Conservation (phyloP, 192 early-diverging fungal species). For the Piromyces sp. region DNA sequence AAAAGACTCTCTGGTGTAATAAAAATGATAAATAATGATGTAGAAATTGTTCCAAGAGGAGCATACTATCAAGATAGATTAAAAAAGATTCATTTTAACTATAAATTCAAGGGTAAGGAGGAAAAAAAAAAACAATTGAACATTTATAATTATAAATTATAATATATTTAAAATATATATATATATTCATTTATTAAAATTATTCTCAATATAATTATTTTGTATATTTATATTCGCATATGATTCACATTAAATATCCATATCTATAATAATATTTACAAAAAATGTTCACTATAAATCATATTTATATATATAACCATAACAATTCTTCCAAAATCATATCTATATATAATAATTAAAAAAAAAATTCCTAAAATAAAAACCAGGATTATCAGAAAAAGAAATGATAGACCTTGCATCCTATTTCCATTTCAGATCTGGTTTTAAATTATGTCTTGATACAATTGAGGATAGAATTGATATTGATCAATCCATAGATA, state of each 20-base stretch:
- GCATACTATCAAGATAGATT: slow-evolving; percentile 25
- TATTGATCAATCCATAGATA: slow-evolving; percentile 27
- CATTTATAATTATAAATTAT: too few species aligned
- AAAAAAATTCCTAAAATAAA: neutral
- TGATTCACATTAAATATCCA: too few species aligned
- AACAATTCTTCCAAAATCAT: too few species aligned
- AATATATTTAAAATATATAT: too few species aligned
- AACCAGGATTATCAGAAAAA: slow-evolving; percentile 14
- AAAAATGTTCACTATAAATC: too few species aligned
- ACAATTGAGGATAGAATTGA: slow-evolving; percentile 20
- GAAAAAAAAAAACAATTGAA: too few species aligned
- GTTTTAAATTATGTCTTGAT: slow-evolving; percentile 26
- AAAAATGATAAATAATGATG: slow-evolving; percentile 26
- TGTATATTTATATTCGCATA: neutral
- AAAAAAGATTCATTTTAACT: slow-evolving; percentile 16
- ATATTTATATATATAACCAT: too few species aligned
- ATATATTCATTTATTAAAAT: too few species aligned
- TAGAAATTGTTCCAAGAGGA: slow-evolving; percentile 29
- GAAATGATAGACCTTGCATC: slow-evolving; percentile 22
- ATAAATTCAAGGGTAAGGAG: slow-evolving; percentile 24
- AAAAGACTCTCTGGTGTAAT: slow-evolving; percentile 22
- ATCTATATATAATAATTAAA: too few species aligned
- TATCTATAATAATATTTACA: too few species aligned
- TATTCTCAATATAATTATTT: neutral
- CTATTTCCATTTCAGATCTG: slow-evolving; percentile 33